Evolutionary conservation across 805 yeast genomes (phyloP), one percentile per base, ranked within the genome.

Genomic region (Jamesozyma lodderae): DNA sequence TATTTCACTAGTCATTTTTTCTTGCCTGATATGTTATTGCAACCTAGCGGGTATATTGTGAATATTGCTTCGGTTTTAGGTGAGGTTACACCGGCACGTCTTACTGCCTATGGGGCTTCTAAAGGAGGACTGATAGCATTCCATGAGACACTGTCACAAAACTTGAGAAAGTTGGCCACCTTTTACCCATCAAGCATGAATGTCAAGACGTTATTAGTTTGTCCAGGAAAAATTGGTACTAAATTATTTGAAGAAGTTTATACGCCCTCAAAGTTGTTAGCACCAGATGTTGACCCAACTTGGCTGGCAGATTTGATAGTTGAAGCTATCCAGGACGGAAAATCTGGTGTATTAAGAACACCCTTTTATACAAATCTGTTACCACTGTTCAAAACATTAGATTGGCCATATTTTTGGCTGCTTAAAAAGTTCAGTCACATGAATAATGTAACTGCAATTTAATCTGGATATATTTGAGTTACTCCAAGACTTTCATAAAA

Each of bases 221-320:
- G 92, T 47, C 94, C 96, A 0, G 97, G 97, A 0, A 96, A 90
- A 55, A 58, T 90, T 44, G 72, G 69, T 35, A 86, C 96, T 0
- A 50, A 56, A 2, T 72, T 90, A 85, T 90, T 90, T 56, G 64
- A 66, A 14, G 77, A 79, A 2, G 83, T 90, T 5, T 44, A 60
- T 22, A 81, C 95, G 0, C 96, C 96, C 0, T 77, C 83, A 9
- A 63, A 69, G 3, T 46, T 80, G 4, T 56, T 88, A 6, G 97
- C 97, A 0, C 97, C 96, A 0, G 83, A 81, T 42, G 64, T 88
- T 26, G 79, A 80, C 14, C 87, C 92, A 0, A 52, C 50, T 7
- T 68, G 68, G 43, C 79, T 87, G 13, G 94, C 96, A 0, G 50
- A 51, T 2, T 63, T 64, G 27, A 70, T 88, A 3, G 63, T 79